Percentiles rank a stretch among this genome's conserved stretches.
Evolutionary conservation across 495 filamentous ascomycete genomes (phyloP).

Genomic region (Annulohypoxylon maeteangense): DNA sequence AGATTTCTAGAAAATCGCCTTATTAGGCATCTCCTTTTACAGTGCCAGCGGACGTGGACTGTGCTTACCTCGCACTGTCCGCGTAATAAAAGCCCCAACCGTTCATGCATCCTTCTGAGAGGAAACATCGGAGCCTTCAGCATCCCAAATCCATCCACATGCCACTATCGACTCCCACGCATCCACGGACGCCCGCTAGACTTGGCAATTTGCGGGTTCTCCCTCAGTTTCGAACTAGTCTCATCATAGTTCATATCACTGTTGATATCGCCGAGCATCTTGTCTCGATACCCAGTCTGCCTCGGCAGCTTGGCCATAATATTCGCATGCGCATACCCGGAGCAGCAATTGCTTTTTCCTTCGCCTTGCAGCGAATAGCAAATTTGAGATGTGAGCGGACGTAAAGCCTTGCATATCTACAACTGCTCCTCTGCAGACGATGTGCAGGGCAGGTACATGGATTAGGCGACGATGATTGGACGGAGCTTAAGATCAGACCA

Average conservation of each 20-base stretch:
- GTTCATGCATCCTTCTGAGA: conserved; percentile 24
- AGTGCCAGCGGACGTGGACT: conserved; percentile 8
- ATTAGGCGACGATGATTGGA: conserved; percentile 24
- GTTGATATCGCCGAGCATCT: conserved; percentile 13
- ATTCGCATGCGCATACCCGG: conserved; percentile 42
- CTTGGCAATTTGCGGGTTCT: conserved; percentile 2
- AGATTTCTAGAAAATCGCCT: conserved; percentile 44
- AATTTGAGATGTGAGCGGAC: conserved; percentile 38
- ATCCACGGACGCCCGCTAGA: conserved; percentile 8
- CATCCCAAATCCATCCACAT: conserved; percentile 12
- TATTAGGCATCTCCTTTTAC: conserved; percentile 16
- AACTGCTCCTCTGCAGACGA: conserved; percentile 27
- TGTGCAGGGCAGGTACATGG: conserved; percentile 31
- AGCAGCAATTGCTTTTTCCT: conserved; percentile 39
- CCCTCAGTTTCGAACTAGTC: conserved; percentile 13
- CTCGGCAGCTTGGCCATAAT: conserved; percentile 13
- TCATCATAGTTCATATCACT: conserved; percentile 7
- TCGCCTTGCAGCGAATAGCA: conserved; percentile 17
- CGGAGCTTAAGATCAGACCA: conserved; percentile 19
- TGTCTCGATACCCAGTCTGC: conserved; percentile 6
- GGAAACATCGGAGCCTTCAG: conserved; percentile 12
- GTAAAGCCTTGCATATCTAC: conserved; percentile 38
- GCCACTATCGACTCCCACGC: conserved; percentile 8
- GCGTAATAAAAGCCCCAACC: conserved; percentile 15
- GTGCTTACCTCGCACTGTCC: conserved; percentile 26